A percentile compares a stretch with the other conserved stretches of the same genome.
Conservation (phyloP, 441 rosid genomes). For the Manihot esculenta region DNA sequence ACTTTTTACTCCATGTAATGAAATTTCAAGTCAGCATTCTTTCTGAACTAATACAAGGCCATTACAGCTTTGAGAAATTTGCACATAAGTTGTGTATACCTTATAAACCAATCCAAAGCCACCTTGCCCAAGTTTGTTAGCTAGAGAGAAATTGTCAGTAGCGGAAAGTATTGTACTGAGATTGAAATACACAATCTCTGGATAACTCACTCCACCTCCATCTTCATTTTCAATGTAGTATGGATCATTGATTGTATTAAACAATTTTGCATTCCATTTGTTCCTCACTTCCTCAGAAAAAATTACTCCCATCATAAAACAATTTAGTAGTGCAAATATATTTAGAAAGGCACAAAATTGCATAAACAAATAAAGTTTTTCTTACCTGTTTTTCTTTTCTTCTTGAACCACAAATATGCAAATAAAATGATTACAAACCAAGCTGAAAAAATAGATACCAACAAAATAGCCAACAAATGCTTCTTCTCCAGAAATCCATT, state of each 20-base stretch:
- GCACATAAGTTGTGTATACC: slow-evolving; percentile 4
- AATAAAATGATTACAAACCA: background rate
- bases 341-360: background rate
- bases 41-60: too few species aligned
- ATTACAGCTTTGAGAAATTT: too few species aligned
- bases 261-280: background rate
- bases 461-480: slow-evolving; percentile 3
- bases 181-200: slow-evolving; percentile 1
- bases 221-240: background rate
- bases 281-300: background rate
- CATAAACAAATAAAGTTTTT: background rate
- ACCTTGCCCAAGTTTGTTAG: slow-evolving; percentile 12
- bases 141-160: slow-evolving; percentile 6
- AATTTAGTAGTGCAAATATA: background rate
- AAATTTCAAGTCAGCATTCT: too few species aligned
- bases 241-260: background rate
- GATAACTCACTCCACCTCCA: background rate
- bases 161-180: background rate
- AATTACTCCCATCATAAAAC: background rate
- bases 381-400: background rate
- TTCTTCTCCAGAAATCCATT: too few species aligned
- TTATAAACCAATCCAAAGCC: slow-evolving; percentile 20
- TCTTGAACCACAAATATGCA: background rate
- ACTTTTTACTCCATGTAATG: too few species aligned
- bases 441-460: background rate